Evolutionary conservation across 768 basidiomycete genomes (phyloP), one percentile per base, ranked within the genome.

Genomic region (Mycena kentingensis): DNA sequence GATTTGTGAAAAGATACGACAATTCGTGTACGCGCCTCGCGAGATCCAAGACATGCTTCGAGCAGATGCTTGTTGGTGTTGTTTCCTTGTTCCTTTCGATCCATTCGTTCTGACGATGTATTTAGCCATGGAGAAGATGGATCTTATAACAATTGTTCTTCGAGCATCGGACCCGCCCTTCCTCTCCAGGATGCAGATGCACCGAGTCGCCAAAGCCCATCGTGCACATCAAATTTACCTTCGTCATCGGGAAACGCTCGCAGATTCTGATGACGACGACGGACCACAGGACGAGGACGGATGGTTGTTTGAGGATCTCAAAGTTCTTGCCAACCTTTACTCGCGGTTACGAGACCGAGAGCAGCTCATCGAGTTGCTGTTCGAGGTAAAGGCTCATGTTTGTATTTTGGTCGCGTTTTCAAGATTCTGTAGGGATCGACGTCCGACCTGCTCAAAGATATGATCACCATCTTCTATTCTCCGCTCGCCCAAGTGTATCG

Each of bases 391-490:
- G 57, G 21, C 4, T n/a, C 39, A 31, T 53, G 29, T 35, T 50
- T 35, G 36, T 45, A 16, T 31, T 5, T 32, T 44, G 4, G 6
- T 25, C 1, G 45, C 19, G 3, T 18, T 22, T n/a, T 27, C 19
- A 8, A 27, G 5, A 35, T n/a, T 48, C 36, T 38, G 6, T 29
- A 98, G 95, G 95, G 97, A 19, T 87, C 87, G 38, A 98, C 97
- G 0, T 86, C 96, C 2, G 97, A 98, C 28, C 76, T 99, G 22
- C 74, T 99, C 63, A 98, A 95, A 70, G 97, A 99, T 67, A 98
- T 99, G 54, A 93, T 99, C 62, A 98, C 97, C 18, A 98, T 99
- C 52, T 99, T 99, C 70, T 99, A 99, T 69, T 74, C 94, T 1
- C 97, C 97, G 2, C 75, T 99, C 22, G 97, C 97, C 2, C 92